phyloP scores from a whole-genome alignment of 495 filamentous ascomycete species.

The Neurospora sp. region DNA sequence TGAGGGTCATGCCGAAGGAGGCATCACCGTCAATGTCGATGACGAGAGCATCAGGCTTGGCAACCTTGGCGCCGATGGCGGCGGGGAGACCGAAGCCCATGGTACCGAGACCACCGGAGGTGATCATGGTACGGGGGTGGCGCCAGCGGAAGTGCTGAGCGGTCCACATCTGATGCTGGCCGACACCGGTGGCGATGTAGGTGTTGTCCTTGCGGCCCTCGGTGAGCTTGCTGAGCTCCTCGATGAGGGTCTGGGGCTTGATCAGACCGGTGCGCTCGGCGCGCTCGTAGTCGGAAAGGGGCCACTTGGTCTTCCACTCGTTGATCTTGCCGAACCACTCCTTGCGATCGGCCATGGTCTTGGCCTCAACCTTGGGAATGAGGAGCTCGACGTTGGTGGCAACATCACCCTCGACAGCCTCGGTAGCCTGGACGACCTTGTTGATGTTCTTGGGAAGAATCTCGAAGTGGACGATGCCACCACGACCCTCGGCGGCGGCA shows the following conservation, averaged over 20 bases:
- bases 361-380: conserved; percentile 53
- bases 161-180: conserved; percentile 97
- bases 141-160: conserved; percentile 92
- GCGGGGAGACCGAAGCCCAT: conserved; percentile 94
- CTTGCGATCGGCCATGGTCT: conserved; percentile 49
- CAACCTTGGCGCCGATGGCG: conserved; percentile 90
- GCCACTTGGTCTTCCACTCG: conserved; percentile 79
- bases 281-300: conserved; percentile 62
- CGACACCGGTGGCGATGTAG: conserved; percentile 83
- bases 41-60: conserved; percentile 72
- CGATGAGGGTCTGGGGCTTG: conserved; percentile 81
- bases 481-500: conserved; percentile 58
- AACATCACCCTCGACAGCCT: conserved; percentile 69
- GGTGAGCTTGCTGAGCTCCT: conserved; percentile 68
- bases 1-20: conserved; percentile 94
- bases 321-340: conserved; percentile 86
- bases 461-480: conserved; percentile 74
- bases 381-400: conserved; percentile 60
- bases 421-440: conserved; percentile 75
- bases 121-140: conserved; percentile 76
- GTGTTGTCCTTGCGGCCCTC: conserved; percentile 64
- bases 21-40: conserved; percentile 95
- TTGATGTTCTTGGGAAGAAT: conserved; percentile 84
- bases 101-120: conserved; percentile 84
- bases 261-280: conserved; percentile 60